A percentile compares a stretch with the other conserved stretches of the same genome.
phyloP scores from a whole-genome alignment of 2,329 filamentous ascomycete species.

The Knoxdaviesia capensis region DNA sequence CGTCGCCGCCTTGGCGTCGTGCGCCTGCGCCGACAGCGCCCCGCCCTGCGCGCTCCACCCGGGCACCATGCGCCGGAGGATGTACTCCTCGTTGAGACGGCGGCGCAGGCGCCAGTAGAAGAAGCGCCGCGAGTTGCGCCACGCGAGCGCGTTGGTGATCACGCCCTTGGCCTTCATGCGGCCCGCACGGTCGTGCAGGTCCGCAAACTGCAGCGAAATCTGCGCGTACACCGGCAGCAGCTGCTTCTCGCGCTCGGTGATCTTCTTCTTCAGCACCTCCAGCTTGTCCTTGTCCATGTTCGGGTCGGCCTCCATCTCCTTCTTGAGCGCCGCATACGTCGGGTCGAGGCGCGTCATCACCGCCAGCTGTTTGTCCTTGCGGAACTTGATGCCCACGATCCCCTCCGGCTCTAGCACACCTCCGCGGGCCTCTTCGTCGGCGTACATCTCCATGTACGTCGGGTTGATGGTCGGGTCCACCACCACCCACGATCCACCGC shows the following conservation, averaged over 20 bases:
- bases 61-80: constrained; percentile 67
- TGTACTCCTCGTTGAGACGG: constrained; percentile 90
- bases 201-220: constrained; percentile 90
- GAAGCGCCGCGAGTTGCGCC: constrained; percentile 82
- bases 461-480: constrained; percentile 98
- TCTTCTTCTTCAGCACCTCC: constrained; percentile 62
- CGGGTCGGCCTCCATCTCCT: constrained; percentile 44
- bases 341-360: constrained; percentile 91
- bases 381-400: constrained; percentile 97
- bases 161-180: constrained; percentile 97
- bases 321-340: constrained; percentile 65
- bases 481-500: constrained; percentile 98
- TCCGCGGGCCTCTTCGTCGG: constrained; percentile 81
- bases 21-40: constrained; percentile 11
- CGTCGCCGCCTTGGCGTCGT: constrained; percentile 22
- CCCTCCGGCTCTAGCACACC: constrained; percentile 96
- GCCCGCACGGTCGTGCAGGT: constrained; percentile 88
- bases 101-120: constrained; percentile 99
- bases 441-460: constrained; percentile 97
- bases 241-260: constrained; percentile 68
- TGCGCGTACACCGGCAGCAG: constrained; percentile 86
- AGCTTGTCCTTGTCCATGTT: constrained; percentile 54
- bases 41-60: constrained; percentile 14
- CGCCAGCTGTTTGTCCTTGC: constrained; percentile 88
- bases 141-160: constrained; percentile 67